Evolutionary conservation across 1,284 basidiomycete species (phyloP).

Genomic region (Pseudozyma sp.): DNA sequence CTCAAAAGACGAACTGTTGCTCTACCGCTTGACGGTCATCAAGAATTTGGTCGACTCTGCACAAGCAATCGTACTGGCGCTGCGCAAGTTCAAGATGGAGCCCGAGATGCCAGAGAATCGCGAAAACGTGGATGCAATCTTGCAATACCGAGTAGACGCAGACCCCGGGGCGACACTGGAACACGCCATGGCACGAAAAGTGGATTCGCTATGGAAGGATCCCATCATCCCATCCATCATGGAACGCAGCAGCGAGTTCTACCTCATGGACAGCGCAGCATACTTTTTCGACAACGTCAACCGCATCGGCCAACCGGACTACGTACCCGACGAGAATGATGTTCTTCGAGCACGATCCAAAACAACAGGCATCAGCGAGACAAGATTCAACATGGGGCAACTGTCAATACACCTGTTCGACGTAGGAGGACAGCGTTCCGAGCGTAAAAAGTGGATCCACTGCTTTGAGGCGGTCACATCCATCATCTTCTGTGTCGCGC

Average conservation of each 20-base stretch:
- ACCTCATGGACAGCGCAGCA: slow-evolving; percentile 93
- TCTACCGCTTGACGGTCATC: slow-evolving; percentile 80
- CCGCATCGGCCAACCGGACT: slow-evolving; percentile 82
- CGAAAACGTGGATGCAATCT: slow-evolving; percentile 74
- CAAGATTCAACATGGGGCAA: slow-evolving; percentile 72
- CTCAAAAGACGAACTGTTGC: slow-evolving; percentile 80
- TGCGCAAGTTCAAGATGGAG: slow-evolving; percentile 88
- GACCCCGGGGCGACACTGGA: slow-evolving; percentile 69
- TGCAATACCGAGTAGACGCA: slow-evolving; percentile 63
- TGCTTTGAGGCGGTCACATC: slow-evolving; percentile 67
- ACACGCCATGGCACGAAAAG: slow-evolving; percentile 75
- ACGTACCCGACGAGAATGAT: slow-evolving; percentile 88
- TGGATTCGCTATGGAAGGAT: slow-evolving; percentile 89
- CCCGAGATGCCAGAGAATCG: slow-evolving; percentile 80
- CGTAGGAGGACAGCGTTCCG: slow-evolving; percentile 65
- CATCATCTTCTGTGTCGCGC: slow-evolving; percentile 67
- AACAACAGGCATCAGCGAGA: slow-evolving; percentile 93
- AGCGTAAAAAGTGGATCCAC: slow-evolving; percentile 68
- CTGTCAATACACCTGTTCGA: slow-evolving; percentile 69
- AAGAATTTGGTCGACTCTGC: slow-evolving; percentile 74
- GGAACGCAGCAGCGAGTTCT: slow-evolving; percentile 89
- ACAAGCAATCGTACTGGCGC: slow-evolving; percentile 87
- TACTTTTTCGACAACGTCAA: slow-evolving; percentile 91
- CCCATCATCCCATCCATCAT: slow-evolving; percentile 86
- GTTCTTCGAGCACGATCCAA: slow-evolving; percentile 89